Evolutionary conservation across 1,139 yeast genomes (phyloP).

Genomic region (Saccharomyces hybrid): DNA sequence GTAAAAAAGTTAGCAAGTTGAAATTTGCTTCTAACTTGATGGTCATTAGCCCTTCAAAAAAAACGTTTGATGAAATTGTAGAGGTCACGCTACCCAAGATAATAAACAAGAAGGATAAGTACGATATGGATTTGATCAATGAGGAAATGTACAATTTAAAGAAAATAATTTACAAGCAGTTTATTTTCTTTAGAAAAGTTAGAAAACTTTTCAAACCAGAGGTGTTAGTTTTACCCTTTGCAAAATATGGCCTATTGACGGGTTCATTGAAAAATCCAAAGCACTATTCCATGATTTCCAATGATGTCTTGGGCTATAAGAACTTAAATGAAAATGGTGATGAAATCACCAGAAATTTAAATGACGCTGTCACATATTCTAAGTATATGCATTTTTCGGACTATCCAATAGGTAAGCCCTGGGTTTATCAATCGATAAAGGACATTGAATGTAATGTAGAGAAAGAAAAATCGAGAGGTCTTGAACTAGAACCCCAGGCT

Average conservation of each 20-base stretch:
- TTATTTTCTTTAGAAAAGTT: constrained; percentile 23
- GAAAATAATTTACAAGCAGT: constrained; percentile 23
- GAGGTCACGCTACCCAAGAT: constrained; percentile 16
- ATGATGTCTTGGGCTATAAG: constrained; percentile 27
- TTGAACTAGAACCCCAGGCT: constrained; percentile 4
- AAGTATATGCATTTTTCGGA: constrained; percentile 30
- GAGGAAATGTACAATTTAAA: constrained; percentile 26
- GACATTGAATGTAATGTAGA: constrained; percentile 18
- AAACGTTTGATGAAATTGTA: constrained; percentile 15
- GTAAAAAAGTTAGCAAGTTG: constrained; percentile 15
- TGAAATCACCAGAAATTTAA: constrained; percentile 7
- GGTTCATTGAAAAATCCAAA: constrained; percentile 22
- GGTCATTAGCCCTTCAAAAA: constrained; percentile 30
- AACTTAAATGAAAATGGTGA: constrained; percentile 14
- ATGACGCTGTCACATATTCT: constrained; percentile 11
- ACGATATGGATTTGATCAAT: constrained; percentile 30
- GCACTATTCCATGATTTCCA: constrained; percentile 16
- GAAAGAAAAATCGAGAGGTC: constrained; percentile 3
- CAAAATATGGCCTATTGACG: constrained; percentile 26
- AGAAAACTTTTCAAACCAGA: constrained; percentile 22
- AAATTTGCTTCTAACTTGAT: constrained; percentile 27
- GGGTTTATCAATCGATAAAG: constrained; percentile 21
- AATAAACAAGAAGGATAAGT: constrained; percentile 15
- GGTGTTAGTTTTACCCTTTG: constrained; percentile 26
- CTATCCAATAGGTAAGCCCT: constrained; percentile 28